A percentile compares a stretch with the other conserved stretches of the same genome.
Conservation (phyloP, 257 asterid species). For the Solanum infundibuliforme region DNA sequence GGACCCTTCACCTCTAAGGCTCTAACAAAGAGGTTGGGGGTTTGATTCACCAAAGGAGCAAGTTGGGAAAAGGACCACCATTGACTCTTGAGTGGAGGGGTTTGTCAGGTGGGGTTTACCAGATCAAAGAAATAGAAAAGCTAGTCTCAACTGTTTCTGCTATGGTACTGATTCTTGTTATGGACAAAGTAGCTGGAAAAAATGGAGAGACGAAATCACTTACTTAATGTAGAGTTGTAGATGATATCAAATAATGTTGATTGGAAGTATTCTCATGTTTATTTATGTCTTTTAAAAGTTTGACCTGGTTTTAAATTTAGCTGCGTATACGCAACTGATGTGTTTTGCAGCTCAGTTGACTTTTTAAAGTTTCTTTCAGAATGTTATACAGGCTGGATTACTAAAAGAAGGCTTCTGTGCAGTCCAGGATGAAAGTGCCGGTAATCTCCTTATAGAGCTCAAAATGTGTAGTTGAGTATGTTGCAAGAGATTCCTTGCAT, state of each 20-base stretch:
- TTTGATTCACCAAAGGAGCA: background rate
- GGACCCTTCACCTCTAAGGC: background rate
- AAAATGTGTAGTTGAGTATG: background rate
- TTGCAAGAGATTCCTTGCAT: background rate
- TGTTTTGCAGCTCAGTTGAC: conserved; percentile 6
- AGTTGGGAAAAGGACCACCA: background rate
- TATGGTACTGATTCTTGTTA: background rate
- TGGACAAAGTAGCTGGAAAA: background rate
- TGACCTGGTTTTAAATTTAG: background rate
- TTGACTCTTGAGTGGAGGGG: background rate
- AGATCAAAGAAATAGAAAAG: background rate
- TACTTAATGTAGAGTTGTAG: background rate
- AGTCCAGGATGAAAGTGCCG: conserved; percentile 98
- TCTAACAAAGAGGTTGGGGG: background rate
- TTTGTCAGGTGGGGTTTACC: background rate
- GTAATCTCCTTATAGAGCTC: conserved; percentile 22
- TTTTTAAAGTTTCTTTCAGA: conserved; percentile 28
- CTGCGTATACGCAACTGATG: background rate
- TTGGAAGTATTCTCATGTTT: background rate
- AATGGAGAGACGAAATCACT: background rate
- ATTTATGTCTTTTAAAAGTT: background rate
- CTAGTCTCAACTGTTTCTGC: background rate
- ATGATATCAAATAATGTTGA: background rate
- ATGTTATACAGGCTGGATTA: conserved; percentile 77
- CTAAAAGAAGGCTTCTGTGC: conserved; percentile 76